phyloP scores from a whole-genome alignment of 768 basidiomycete species.

The Lentinula aciculospora region DNA sequence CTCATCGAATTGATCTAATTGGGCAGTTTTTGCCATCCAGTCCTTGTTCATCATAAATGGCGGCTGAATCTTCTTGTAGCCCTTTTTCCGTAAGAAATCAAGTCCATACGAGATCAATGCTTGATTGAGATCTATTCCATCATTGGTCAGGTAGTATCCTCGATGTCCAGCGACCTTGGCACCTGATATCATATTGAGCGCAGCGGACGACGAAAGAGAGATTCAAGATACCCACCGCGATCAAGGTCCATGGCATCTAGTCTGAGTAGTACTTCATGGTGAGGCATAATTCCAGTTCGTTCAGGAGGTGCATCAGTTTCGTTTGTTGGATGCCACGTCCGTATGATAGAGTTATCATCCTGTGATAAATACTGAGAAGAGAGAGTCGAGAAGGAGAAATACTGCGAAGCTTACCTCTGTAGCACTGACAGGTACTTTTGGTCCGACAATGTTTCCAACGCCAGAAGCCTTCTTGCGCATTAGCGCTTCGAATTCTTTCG shows the following conservation, averaged over 20 bases:
- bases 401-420: slow-evolving; percentile 63
- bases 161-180: slow-evolving; percentile 93
- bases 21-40: slow-evolving; percentile 95
- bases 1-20: slow-evolving; percentile 97
- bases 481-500: slow-evolving; percentile 66
- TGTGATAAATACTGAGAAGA: slow-evolving; percentile 23
- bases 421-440: slow-evolving; percentile 75
- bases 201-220: neutral
- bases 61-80: slow-evolving; percentile 92
- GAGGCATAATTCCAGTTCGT: slow-evolving; percentile 80
- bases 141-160: slow-evolving; percentile 93
- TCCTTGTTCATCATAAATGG: slow-evolving; percentile 99
- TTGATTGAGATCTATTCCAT: slow-evolving; percentile 96
- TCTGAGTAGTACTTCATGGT: slow-evolving; percentile 92
- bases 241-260: slow-evolving; percentile 97
- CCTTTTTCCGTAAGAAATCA: slow-evolving; percentile 78
- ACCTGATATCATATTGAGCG: slow-evolving; percentile 35
- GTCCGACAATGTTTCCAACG: slow-evolving; percentile 92
- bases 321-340: slow-evolving; percentile 84
- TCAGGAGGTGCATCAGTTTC: slow-evolving; percentile 67
- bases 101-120: slow-evolving; percentile 93
- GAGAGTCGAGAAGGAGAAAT: neutral
- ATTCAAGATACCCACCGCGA: slow-evolving; percentile 52
- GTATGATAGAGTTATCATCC: slow-evolving; percentile 85
- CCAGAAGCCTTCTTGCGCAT: slow-evolving; percentile 79